Base-by-base conservation (phyloP, 345 rosid species). In the Theobroma cacao region DNA sequence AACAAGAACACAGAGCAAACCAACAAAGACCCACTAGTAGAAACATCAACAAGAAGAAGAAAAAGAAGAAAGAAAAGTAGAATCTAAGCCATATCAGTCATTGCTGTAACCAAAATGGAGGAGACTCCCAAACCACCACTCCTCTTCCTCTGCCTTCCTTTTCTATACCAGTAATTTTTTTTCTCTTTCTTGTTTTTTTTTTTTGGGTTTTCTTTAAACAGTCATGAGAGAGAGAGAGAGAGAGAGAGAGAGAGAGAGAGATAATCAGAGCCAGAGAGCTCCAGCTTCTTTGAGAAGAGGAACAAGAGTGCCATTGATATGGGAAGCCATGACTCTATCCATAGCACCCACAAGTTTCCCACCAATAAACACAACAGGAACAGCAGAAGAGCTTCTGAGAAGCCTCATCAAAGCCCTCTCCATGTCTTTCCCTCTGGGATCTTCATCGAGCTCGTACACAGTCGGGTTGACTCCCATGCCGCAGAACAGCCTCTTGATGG, bases 401-500 rank as follows among this genome's bases (percentile, higher is more conserved):
- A 94, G 85, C 58, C 91, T 80, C 59, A 83, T 76, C 55, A 94
- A 91, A 18, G 98, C 94, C 61, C 65, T 80, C 84, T 90, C 94
- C 80, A 90, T 83, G 28, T 93, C 98, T 22, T 85, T 80, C 14
- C 97, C 98, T 34, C 79, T 77, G 0, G 97, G 98, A 73, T 91
- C 98, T 38, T 88, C 87, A 76, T 95, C 98, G 5, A 95, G 94
- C 88, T 95, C 98, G 76, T 91, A 85, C 48, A 95, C 97, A 0
- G 97, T 87, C 1, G 98, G 98, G 84, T 89, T 89, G n/a, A 93
- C 98, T 0, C 98, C 98, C 97, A 95, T 88, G 2, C 97, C 98
- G 34, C 93, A 84, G 81, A 95, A 93, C 15, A 95, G 90, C 68
- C 95, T 85, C 83, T 95, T 95, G 18, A 89, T 88, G 77, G 93